A percentile compares a stretch with the other conserved stretches of the same genome.
Evolutionary conservation across 1,284 basidiomycete species (phyloP).

Genomic region (Grifola frondosa): DNA sequence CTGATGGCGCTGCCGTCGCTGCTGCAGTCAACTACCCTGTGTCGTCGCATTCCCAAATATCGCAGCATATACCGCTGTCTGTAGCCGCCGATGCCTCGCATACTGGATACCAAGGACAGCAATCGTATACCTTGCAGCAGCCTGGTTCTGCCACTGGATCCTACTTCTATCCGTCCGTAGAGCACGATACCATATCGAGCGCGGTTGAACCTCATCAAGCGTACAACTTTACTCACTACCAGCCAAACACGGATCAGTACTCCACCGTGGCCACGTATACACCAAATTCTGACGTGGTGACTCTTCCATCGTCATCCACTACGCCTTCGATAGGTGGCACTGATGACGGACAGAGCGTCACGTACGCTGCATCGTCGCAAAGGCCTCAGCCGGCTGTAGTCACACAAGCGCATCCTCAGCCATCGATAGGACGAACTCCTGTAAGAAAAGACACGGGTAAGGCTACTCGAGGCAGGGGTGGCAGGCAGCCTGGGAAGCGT

Average conservation of each 20-base stretch:
- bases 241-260: conserved; percentile 17
- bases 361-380: conserved; percentile 7
- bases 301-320: conserved; percentile 20
- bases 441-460: conserved; percentile 5
- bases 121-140: conserved; percentile 8
- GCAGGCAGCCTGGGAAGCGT: conserved; percentile 14
- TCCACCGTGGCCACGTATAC: conserved; percentile 16
- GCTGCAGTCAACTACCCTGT: conserved; percentile 9
- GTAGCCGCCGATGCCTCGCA: no score
- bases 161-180: conserved; percentile 15
- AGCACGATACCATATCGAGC: conserved; percentile 6
- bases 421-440: neutral
- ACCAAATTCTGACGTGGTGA: conserved; percentile 18
- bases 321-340: conserved; percentile 23
- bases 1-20: conserved; percentile 5
- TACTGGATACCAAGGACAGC: no score
- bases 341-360: conserved; percentile 17
- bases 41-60: conserved; percentile 11
- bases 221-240: conserved; percentile 22
- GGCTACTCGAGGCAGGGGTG: conserved; percentile 7
- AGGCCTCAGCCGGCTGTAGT: conserved; percentile 1
- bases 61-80: no score
- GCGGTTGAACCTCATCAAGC: conserved; percentile 15
- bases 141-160: conserved; percentile 8
- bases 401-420: conserved; percentile 1